Evolutionary conservation across 495 filamentous ascomycete species (phyloP).

Genomic region (Daldinia caldariorum): DNA sequence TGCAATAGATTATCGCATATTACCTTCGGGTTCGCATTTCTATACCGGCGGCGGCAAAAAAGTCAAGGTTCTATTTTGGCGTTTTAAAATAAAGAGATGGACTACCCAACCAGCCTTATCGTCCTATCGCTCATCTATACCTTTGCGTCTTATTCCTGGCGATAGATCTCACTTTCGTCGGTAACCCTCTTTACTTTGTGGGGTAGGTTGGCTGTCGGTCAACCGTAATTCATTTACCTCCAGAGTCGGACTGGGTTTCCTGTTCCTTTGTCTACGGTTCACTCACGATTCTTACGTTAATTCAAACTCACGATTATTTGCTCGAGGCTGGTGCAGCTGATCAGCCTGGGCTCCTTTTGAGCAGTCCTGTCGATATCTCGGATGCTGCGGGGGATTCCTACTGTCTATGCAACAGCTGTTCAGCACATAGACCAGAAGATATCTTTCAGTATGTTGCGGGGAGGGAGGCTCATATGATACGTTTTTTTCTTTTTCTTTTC

Average conservation of each 20-base stretch:
- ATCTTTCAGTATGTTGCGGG: slow-evolving; percentile 22
- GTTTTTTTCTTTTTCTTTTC: slow-evolving; percentile 14
- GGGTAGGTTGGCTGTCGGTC: not conserved
- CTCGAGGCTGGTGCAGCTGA: slow-evolving; percentile 20
- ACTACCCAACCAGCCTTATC: slow-evolving; percentile 17
- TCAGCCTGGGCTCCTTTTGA: slow-evolving; percentile 2
- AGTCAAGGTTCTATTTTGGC: slow-evolving; percentile 41
- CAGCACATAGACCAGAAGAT: slow-evolving; percentile 2
- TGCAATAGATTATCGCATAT: slow-evolving; percentile 47
- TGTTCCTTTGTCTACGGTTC: slow-evolving; percentile 19
- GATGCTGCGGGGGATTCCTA: not conserved
- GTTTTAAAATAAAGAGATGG: slow-evolving; percentile 47
- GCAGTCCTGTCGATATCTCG: slow-evolving; percentile 3
- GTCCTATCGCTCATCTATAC: slow-evolving; percentile 35
- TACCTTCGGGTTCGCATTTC: slow-evolving; percentile 45
- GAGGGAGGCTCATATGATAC: slow-evolving; percentile 9
- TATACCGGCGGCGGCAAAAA: slow-evolving; percentile 44
- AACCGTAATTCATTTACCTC: not conserved
- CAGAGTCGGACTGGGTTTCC: slow-evolving; percentile 1
- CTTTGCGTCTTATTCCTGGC: slow-evolving; percentile 18
- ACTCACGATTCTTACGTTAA: slow-evolving; percentile 43
- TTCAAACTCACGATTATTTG: slow-evolving; percentile 38
- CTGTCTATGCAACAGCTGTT: not conserved
- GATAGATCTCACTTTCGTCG: slow-evolving; percentile 28
- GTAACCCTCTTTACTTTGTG: slow-evolving; percentile 1